Conservation (phyloP, 352 stramenopile species). For the Phytopythium mirpurense region DNA sequence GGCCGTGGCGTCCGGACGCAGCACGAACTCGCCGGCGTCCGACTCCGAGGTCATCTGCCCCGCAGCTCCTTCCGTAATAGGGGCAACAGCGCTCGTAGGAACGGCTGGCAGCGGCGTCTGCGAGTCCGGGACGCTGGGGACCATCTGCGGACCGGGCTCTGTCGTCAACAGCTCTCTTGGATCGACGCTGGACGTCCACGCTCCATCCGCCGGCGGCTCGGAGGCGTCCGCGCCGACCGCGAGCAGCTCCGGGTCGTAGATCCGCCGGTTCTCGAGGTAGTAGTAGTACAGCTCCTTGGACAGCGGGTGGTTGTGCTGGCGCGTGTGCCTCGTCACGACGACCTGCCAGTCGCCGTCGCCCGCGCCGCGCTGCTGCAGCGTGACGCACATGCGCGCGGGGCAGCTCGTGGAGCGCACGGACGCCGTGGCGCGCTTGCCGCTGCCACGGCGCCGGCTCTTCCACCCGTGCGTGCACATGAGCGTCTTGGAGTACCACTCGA, state of each 20-base stretch:
- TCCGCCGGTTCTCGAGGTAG: slow-evolving; percentile 73
- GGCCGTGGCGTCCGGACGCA: not conserved
- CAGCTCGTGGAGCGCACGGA: slow-evolving; percentile 64
- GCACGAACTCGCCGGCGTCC: not conserved
- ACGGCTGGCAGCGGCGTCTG: not conserved
- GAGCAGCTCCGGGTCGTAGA: slow-evolving; percentile 71
- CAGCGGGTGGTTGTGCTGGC: slow-evolving; percentile 67
- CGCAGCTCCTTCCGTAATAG: not conserved
- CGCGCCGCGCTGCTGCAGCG: slow-evolving; percentile 41
- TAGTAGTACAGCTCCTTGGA: slow-evolving; percentile 71
- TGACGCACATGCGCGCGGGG: slow-evolving; percentile 77
- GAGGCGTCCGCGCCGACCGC: slow-evolving; percentile 14
- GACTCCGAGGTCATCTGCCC: not conserved
- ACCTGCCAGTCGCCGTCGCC: slow-evolving; percentile 50
- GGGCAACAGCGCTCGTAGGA: too few relatives aligned
- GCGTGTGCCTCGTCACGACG: slow-evolving; percentile 69
- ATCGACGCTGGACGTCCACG: not conserved
- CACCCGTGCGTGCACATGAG: slow-evolving; percentile 79
- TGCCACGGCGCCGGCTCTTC: slow-evolving; percentile 63
- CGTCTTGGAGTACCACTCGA: slow-evolving; percentile 80
- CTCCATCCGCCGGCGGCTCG: not conserved
- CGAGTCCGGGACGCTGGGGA: not conserved
- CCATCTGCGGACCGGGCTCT: not conserved
- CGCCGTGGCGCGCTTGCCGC: slow-evolving; percentile 54
- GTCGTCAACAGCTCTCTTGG: not conserved